phyloP scores from a whole-genome alignment of 345 rosid species.

The Eucalyptus regnans region DNA sequence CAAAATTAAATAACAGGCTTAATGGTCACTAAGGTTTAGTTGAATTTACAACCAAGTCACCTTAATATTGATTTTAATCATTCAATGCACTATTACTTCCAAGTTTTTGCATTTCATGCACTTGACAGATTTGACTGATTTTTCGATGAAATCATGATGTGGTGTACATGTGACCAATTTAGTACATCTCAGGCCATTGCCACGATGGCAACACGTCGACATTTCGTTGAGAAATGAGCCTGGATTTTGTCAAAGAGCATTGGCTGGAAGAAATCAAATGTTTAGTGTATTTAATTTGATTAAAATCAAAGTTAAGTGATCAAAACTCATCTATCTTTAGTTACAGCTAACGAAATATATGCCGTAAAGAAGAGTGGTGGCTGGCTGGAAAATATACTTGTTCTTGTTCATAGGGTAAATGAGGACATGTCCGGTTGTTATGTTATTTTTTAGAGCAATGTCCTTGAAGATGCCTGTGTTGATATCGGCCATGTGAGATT shows the following conservation, averaged over 20 bases:
- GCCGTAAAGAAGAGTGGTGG: background rate
- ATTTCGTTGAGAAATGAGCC: background rate
- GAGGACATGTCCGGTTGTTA: conserved; percentile 1
- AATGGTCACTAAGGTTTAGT: background rate
- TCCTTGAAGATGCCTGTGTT: conserved; percentile 17
- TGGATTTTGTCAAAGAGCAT: background rate
- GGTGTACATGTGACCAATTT: background rate
- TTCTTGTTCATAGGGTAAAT: background rate
- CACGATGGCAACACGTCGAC: background rate
- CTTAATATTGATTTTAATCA: background rate
- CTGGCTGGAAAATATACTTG: background rate
- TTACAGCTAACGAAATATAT: no score
- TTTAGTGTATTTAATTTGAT: background rate
- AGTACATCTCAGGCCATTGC: background rate
- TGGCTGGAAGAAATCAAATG: background rate
- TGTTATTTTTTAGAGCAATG: conserved; percentile 9
- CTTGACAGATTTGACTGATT: background rate
- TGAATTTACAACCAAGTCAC: background rate
- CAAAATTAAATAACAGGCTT: background rate
- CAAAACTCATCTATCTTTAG: background rate
- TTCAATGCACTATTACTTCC: background rate
- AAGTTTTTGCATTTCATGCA: background rate
- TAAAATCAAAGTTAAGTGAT: background rate
- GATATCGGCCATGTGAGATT: conserved; percentile 21
- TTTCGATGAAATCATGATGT: background rate